phyloP scores from a whole-genome alignment of 371 early-diverging fungal genomes.

The Actinomortierella ambigua region DNA sequence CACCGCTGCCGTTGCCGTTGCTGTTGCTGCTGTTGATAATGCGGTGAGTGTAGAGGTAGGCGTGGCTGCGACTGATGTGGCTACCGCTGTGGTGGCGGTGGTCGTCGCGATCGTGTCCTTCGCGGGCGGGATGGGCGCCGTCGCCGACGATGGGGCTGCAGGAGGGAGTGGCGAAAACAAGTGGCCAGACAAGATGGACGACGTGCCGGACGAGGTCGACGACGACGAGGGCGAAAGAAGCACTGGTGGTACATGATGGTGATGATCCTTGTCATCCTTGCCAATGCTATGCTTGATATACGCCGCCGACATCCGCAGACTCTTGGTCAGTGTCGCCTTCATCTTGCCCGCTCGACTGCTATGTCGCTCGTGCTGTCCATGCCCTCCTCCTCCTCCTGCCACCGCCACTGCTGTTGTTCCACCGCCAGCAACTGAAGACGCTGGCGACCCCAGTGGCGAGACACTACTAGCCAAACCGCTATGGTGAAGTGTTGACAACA shows the following conservation, averaged over 20 bases:
- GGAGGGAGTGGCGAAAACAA: no score
- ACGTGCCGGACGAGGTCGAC: no score
- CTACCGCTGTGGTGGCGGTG: no score
- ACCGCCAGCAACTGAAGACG: not conserved
- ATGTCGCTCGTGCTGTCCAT: not conserved
- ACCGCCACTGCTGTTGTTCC: not conserved
- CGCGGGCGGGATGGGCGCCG: no score
- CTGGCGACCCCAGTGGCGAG: conserved; percentile 2
- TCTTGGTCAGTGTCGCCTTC: conserved; percentile 37
- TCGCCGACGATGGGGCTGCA: no score
- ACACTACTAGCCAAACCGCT: not conserved
- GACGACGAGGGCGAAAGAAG: not conserved
- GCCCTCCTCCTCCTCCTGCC: not conserved
- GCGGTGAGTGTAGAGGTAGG: not conserved
- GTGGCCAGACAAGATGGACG: no score
- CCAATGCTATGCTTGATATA: conserved; percentile 43
- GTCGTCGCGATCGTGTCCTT: no score
- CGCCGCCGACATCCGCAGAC: conserved; percentile 31
- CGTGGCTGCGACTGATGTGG: no score
- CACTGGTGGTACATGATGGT: not conserved
- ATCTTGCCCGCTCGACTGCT: conserved; percentile 33
- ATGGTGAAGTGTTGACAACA: no score
- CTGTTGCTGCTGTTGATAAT: not conserved
- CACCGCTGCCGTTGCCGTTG: not conserved
- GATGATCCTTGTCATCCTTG: conserved; percentile 27